These are phyloP conservation scores for Globisporangium polare DNA, from an alignment of 352 stramenopile species.

Conservation along the genomic window DNA sequence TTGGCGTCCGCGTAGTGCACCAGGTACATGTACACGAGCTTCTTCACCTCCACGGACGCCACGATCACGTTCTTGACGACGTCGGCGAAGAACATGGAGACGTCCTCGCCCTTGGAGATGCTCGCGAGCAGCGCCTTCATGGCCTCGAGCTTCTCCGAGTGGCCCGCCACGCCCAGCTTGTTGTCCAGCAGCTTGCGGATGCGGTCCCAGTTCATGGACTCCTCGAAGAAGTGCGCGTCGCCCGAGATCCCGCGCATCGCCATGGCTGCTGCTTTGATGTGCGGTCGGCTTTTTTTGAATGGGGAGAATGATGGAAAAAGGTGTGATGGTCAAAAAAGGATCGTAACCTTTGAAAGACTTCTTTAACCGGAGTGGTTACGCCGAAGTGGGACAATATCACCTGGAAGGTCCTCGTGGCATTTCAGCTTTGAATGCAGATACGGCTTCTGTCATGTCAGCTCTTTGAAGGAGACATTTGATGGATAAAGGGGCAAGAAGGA, in stretches of 20 bases:
- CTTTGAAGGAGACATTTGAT: no score
- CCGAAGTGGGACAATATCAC: no score
- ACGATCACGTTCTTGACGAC: constrained; percentile 96
- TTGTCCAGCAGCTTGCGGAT: constrained; percentile 88
- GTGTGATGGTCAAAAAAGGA: no score
- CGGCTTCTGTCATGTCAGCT: no score
- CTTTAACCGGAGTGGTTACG: no score
- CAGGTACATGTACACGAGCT: constrained; percentile 99
- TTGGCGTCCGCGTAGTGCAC: constrained; percentile 98
- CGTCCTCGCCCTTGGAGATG: constrained; percentile 96
- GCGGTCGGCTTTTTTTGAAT: neutral
- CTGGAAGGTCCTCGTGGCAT: no score
- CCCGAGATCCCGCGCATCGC: constrained; percentile 78
- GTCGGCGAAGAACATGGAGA: constrained; percentile 97
- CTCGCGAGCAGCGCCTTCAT: constrained; percentile 99
- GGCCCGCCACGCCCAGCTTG: constrained; percentile 81
- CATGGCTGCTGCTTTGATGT: neutral
- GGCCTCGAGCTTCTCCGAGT: constrained; percentile 91
- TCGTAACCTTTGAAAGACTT: no score
- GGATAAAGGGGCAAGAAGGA: no score
- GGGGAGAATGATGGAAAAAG: no score
- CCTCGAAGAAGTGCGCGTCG: constrained; percentile 97
- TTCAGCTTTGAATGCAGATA: no score
- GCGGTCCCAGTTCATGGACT: constrained; percentile 91
- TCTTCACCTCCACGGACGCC: constrained; percentile 97